These are phyloP conservation scores for Colletotrichum lini DNA, from an alignment of 2,329 filamentous ascomycete genomes.

Conservation along the genomic window DNA sequence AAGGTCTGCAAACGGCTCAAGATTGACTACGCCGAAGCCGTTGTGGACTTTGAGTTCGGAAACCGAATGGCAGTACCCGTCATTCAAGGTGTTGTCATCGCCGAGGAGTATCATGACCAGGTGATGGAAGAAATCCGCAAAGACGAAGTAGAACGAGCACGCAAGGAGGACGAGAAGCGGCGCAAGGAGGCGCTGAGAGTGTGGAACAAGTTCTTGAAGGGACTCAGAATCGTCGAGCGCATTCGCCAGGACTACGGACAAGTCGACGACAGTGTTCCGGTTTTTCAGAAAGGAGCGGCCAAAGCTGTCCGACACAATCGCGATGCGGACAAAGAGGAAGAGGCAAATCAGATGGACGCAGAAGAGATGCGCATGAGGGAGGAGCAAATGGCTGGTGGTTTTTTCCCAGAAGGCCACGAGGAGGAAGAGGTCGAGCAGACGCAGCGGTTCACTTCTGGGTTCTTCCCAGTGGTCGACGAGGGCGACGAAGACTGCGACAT, in stretches of 20 bases:
- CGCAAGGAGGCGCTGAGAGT: constrained; percentile 79
- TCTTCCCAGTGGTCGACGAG: constrained; percentile 64
- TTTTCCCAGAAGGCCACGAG: constrained; percentile 71
- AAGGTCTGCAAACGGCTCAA: constrained; percentile 86
- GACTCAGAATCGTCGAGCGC: constrained; percentile 84
- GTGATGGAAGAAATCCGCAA: constrained; percentile 85
- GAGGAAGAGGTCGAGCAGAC: constrained; percentile 58
- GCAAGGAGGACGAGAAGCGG: constrained; percentile 88
- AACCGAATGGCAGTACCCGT: constrained; percentile 94
- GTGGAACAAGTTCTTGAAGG: constrained; percentile 92
- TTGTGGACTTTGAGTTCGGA: constrained; percentile 96
- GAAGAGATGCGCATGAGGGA: constrained; percentile 51
- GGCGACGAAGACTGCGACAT: constrained; percentile 56
- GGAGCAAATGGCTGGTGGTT: constrained; percentile 72
- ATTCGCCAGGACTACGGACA: constrained; percentile 83
- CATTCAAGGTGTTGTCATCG: constrained; percentile 90
- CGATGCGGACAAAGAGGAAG: constrained; percentile 9
- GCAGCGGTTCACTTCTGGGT: constrained; percentile 57
- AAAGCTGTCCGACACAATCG: constrained; percentile 5
- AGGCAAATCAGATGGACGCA: constrained; percentile 37
- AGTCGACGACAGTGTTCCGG: constrained; percentile 65
- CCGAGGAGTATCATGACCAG: constrained; percentile 80
- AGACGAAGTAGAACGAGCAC: constrained; percentile 80
- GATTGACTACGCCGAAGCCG: constrained; percentile 93
- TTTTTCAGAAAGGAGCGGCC: constrained; percentile 64